Percentiles rank a stretch among this genome's conserved stretches.
Conservation (phyloP, 306 rosid species). For the Lupinus albus region DNA sequence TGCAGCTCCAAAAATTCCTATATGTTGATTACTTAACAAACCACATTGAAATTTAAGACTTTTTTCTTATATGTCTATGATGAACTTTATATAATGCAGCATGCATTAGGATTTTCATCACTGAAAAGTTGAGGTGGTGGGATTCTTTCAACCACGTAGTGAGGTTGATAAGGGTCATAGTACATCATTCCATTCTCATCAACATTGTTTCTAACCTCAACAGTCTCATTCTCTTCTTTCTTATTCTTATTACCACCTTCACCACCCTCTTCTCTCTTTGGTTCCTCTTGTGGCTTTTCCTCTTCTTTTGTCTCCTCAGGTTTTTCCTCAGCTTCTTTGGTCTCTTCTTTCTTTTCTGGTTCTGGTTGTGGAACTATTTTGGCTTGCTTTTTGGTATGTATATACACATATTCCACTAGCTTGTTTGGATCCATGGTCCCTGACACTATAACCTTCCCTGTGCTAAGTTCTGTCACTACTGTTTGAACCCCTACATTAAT, state of each 20-base stretch:
- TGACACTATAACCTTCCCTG: conserved; percentile 75
- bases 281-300: conserved; percentile 49
- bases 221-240: conserved; percentile 39
- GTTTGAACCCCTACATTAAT: conserved; percentile 73
- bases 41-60: neutral
- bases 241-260: conserved; percentile 46
- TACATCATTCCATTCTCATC: conserved; percentile 75
- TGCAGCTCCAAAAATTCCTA: no score
- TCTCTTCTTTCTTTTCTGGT: conserved; percentile 51
- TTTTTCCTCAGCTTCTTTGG: conserved; percentile 47
- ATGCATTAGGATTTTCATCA: conserved; percentile 96
- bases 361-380: conserved; percentile 74
- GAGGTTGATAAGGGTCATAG: conserved; percentile 72
- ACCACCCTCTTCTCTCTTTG: conserved; percentile 44
- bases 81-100: conserved; percentile 62
- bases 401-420: conserved; percentile 83
- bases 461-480: conserved; percentile 65
- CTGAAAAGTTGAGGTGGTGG: conserved; percentile 96
- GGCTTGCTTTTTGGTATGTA: conserved; percentile 86
- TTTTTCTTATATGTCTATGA: neutral
- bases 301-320: conserved; percentile 55
- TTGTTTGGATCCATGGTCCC: conserved; percentile 86
- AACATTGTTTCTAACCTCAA: conserved; percentile 13
- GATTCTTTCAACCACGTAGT: conserved; percentile 64
- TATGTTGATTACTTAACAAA: no score